A percentile compares a stretch with the other conserved stretches of the same genome.
Evolutionary conservation across 805 yeast species (phyloP).

Genomic region (Sugiyamaella marilandica): DNA sequence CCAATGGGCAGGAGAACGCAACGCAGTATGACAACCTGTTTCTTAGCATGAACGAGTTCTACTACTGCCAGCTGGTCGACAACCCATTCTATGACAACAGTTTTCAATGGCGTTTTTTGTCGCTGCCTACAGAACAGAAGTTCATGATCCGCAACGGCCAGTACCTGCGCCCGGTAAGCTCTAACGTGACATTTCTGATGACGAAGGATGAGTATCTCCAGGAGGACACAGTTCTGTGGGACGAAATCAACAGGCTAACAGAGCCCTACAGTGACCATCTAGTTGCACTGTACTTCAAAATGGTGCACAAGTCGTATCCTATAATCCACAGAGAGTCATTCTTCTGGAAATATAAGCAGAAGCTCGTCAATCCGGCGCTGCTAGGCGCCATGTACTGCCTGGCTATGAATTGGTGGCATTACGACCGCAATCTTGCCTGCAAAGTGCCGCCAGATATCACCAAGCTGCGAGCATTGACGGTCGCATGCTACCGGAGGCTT

Average conservation of each 20-base stretch:
- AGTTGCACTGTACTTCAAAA: conserved; percentile 22
- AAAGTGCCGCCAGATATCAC: conserved; percentile 18
- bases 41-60: conserved; percentile 25
- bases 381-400: conserved; percentile 26
- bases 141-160: conserved; percentile 10
- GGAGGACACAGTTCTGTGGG: conserved; percentile 19
- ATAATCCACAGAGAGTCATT: conserved; percentile 23
- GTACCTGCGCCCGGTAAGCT: conserved; percentile 23
- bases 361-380: conserved; percentile 22
- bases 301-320: conserved; percentile 27
- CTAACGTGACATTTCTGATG: conserved; percentile 24
- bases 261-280: conserved; percentile 22
- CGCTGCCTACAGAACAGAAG: neutral
- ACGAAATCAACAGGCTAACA: conserved; percentile 19
- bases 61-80: conserved; percentile 24
- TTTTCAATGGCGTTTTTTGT: conserved; percentile 1
- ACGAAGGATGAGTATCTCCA: conserved; percentile 20
- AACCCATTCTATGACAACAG: conserved; percentile 10
- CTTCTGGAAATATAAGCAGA: conserved; percentile 17
- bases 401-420: conserved; percentile 27
- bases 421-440: conserved; percentile 21
- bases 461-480: conserved; percentile 19
- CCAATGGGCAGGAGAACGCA: conserved; percentile 15
- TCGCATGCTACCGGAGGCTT: conserved; percentile 19
- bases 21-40: conserved; percentile 18